These are phyloP conservation scores for Fonsecaea erecta DNA, from an alignment of 2,329 filamentous ascomycete species.

Conservation along the genomic window DNA sequence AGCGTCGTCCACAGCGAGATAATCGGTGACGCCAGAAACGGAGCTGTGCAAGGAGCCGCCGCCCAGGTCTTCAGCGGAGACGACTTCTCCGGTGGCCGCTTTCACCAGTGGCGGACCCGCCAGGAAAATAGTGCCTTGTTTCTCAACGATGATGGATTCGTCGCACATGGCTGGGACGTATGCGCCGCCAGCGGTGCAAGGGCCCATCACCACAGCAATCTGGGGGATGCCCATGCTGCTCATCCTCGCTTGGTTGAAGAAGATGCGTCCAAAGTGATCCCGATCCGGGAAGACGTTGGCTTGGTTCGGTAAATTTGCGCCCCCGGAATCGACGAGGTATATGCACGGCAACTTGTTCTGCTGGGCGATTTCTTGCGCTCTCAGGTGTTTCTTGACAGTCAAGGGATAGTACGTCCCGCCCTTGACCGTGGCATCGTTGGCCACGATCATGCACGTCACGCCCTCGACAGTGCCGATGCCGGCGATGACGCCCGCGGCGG, in stretches of 20 bases:
- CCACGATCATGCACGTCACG: conserved; percentile 88
- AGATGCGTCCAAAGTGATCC: conserved; percentile 95
- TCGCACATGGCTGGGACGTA: conserved; percentile 98
- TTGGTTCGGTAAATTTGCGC: conserved; percentile 92
- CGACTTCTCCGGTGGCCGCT: conserved; percentile 90
- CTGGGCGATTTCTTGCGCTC: conserved; percentile 86
- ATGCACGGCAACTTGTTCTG: conserved; percentile 86
- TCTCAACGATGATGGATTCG: conserved; percentile 93
- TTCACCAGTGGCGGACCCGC: conserved; percentile 94
- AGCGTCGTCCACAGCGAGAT: conserved; percentile 90
- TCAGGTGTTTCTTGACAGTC: conserved; percentile 95
- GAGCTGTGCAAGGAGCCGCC: conserved; percentile 88
- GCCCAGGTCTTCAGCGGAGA: conserved; percentile 87
- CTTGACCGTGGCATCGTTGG: conserved; percentile 96
- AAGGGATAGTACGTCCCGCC: conserved; percentile 96
- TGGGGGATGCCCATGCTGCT: conserved; percentile 86
- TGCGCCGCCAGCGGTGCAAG: conserved; percentile 92
- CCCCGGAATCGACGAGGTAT: conserved; percentile 94
- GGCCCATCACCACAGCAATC: conserved; percentile 94
- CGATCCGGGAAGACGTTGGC: conserved; percentile 93
- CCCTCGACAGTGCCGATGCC: conserved; percentile 89
- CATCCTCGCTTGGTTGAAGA: conserved; percentile 98
- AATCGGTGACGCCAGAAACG: conserved; percentile 91
- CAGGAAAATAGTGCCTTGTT: conserved; percentile 96
- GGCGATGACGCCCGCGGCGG: conserved; percentile 88